Base-by-base conservation (phyloP, 164 flowering plant species). In the Cinnamomum micranthum region DNA sequence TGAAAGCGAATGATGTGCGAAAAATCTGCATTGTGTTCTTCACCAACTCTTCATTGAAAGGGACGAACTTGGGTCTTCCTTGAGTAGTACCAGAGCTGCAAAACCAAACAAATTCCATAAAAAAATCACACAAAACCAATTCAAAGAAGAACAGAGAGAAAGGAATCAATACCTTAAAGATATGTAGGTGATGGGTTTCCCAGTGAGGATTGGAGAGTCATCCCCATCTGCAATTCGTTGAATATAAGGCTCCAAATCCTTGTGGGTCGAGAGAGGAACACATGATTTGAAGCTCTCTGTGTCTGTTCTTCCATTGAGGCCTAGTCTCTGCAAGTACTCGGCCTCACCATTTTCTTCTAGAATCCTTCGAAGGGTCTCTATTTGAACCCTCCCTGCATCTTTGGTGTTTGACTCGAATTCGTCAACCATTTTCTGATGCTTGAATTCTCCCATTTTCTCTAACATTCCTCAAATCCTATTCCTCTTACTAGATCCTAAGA, bases 51-150 rank as follows among this genome's bases (percentile, higher is more conserved):
- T 90, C 95, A 68, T 87, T 95, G 84, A 88, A 95, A 2, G 98
- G 98, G 5, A 95, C 80, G 71, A 77, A 89, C 80, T 95, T 95
- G 23, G 86, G 93, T 87, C 78, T 89, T 24, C 99, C 98, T 74
- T 88, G 90, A 65, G 93, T 89, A 3, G 98, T 93, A 2, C 98
- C 98, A 76, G 97, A 92, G 76, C 99, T 95, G 88, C 85, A 86
- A 76, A 22, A 79, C 72, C 33, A 33, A 28, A 11, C 33, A 67
- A 12, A 28, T 67, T 31, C 14, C 25, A 64, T 11, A 22, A 64
- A 10, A 25, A 25, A 64, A 14, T 2, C 3, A 13, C 4, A 55
- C 4, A 55, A 55, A 55, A 55, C 17, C 60, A 14, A 20, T 17
- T 4, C n/a, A 64, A 24, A 64, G 25, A 11, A 64, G 25, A 20